Evolutionary conservation across 176 grass and related monocot species (phyloP).

Genomic region (Pontederia paniculata): DNA sequence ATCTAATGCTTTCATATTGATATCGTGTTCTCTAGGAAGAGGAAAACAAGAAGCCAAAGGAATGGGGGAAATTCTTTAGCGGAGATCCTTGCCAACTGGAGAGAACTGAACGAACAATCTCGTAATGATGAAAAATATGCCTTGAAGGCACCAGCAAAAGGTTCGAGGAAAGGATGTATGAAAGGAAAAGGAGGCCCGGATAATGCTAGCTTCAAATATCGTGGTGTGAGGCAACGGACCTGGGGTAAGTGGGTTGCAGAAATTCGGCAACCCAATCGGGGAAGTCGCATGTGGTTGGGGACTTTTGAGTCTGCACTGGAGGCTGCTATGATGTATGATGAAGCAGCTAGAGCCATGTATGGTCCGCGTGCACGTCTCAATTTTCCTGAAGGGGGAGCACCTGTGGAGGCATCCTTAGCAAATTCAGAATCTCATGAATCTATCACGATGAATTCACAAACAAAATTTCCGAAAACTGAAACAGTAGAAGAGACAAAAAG

Average conservation of each 20-base stretch:
- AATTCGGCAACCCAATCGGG: slow-evolving; percentile 62
- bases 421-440: no score
- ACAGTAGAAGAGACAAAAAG: no score
- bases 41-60: no score
- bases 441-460: no score
- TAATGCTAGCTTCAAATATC: slow-evolving; percentile 45
- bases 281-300: slow-evolving; percentile 73
- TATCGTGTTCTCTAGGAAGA: no score
- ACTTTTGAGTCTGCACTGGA: slow-evolving; percentile 63
- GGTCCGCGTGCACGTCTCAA: slow-evolving; percentile 49
- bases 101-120: no score
- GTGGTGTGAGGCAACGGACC: slow-evolving; percentile 76
- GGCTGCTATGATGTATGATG: slow-evolving; percentile 72
- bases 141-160: slow-evolving; percentile 87
- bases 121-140: no score
- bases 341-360: slow-evolving; percentile 86
- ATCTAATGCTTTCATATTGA: no score
- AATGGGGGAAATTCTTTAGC: no score
- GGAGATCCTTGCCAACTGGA: no score
- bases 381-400: slow-evolving; percentile 27
- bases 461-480: no score
- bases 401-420: neutral
- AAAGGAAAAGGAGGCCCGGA: slow-evolving; percentile 85
- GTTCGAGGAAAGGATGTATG: slow-evolving; percentile 96
- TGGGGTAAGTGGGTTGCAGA: slow-evolving; percentile 99